Evolutionary conservation across 805 yeast genomes (phyloP).

Genomic region (Geotrichum ghanense): DNA sequence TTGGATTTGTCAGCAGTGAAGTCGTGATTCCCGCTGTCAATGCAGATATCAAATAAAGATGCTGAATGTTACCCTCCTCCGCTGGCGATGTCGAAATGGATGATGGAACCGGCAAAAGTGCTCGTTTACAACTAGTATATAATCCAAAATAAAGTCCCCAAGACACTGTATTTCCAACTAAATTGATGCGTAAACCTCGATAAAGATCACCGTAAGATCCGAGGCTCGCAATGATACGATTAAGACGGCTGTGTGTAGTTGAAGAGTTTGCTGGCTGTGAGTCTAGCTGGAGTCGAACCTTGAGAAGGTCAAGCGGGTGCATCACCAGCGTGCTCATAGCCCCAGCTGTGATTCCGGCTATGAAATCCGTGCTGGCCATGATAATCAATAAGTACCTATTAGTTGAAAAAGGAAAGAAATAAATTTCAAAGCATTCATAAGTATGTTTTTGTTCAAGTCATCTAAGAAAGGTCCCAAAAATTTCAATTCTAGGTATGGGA

Average conservation of each 20-base stretch:
- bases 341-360: slow-evolving; percentile 76
- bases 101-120: slow-evolving; percentile 4
- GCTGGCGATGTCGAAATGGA: slow-evolving; percentile 9
- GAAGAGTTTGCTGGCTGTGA: slow-evolving; percentile 1
- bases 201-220: slow-evolving; percentile 32
- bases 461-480: too few species aligned
- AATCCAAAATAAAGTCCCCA: slow-evolving; percentile 84
- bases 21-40: slow-evolving; percentile 67
- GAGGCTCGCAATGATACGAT: neutral
- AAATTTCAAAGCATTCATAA: slow-evolving; percentile 7
- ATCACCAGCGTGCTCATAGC: slow-evolving; percentile 64
- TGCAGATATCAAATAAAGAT: slow-evolving; percentile 43
- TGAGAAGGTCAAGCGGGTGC: slow-evolving; percentile 84
- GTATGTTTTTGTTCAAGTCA: too few species aligned
- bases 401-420: neutral
- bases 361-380: slow-evolving; percentile 26
- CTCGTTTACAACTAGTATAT: slow-evolving; percentile 49
- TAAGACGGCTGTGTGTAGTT: neutral
- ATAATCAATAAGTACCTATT: slow-evolving; percentile 2
- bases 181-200: slow-evolving; percentile 70
- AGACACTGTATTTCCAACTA: slow-evolving; percentile 73
- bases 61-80: slow-evolving; percentile 22
- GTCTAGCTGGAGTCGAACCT: slow-evolving; percentile 69
- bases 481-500: slow-evolving; percentile 2
- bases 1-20: slow-evolving; percentile 73